phyloP scores from a whole-genome alignment of 345 rosid species.

The Sisymbrium altissimum region DNA sequence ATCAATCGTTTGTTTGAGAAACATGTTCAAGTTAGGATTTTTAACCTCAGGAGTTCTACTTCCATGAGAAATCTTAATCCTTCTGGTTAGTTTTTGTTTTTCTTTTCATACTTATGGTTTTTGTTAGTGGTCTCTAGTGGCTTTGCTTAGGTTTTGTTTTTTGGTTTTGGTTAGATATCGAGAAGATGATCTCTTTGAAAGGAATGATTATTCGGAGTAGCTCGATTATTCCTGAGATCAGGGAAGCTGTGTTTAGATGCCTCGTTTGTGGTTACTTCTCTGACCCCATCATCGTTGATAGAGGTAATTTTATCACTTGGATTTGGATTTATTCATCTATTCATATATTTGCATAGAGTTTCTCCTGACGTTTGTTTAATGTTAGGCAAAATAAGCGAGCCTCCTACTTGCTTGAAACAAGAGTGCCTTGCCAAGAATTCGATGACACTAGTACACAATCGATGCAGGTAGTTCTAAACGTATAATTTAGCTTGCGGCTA shows the following conservation, averaged over 20 bases:
- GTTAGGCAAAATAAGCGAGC: slow-evolving; percentile 79
- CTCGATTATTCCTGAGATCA: slow-evolving; percentile 91
- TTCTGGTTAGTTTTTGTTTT: slow-evolving; percentile 51
- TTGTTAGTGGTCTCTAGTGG: background rate
- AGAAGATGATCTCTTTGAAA: slow-evolving; percentile 93
- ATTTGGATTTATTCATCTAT: background rate
- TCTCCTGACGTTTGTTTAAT: background rate
- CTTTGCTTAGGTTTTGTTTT: background rate
- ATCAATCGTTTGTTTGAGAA: slow-evolving; percentile 75
- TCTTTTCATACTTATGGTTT: background rate
- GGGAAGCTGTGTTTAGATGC: slow-evolving; percentile 93
- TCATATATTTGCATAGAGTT: background rate
- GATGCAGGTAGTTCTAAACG: slow-evolving; percentile 69
- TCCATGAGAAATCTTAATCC: slow-evolving; percentile 95
- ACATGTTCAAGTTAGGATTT: slow-evolving; percentile 84
- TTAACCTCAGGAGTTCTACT: slow-evolving; percentile 66
- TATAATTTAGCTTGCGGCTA: background rate
- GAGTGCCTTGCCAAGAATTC: slow-evolving; percentile 90
- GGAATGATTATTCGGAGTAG: slow-evolving; percentile 96
- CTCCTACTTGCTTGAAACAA: slow-evolving; percentile 64
- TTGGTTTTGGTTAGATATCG: slow-evolving; percentile 58
- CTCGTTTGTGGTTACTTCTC: slow-evolving; percentile 83
- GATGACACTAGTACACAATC: slow-evolving; percentile 81
- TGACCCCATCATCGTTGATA: slow-evolving; percentile 83
- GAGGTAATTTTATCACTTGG: slow-evolving; percentile 56